These are phyloP conservation scores for Colletotrichum ledebouriae DNA, from an alignment of 2,329 filamentous ascomycete species.

Conservation along the genomic window DNA sequence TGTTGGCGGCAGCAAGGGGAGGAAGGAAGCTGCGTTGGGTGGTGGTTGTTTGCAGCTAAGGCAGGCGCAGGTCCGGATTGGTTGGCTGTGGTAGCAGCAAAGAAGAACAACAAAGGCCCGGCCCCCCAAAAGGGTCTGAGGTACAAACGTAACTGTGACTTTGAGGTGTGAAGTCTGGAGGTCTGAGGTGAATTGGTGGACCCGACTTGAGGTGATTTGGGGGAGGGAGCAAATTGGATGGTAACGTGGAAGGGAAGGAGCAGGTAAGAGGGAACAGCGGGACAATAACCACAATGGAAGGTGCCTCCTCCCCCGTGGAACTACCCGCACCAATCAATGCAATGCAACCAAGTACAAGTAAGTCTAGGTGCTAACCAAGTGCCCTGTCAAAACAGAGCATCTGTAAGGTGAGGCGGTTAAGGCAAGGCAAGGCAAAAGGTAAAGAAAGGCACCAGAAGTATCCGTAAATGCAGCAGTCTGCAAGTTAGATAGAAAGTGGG, in stretches of 20 bases:
- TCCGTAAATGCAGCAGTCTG: neutral
- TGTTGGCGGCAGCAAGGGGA: conserved; percentile 19
- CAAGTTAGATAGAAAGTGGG: neutral
- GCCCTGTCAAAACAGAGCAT: too few species aligned
- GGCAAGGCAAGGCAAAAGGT: too few species aligned
- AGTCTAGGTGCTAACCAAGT: neutral
- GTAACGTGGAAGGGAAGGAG: conserved; percentile 19
- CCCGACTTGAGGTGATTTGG: neutral
- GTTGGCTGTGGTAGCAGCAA: neutral
- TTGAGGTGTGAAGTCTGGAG: too few species aligned
- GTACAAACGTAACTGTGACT: too few species aligned
- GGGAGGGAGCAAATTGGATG: conserved; percentile 20
- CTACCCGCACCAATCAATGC: neutral
- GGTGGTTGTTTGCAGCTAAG: conserved; percentile 27
- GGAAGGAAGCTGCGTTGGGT: conserved; percentile 3
- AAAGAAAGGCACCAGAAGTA: too few species aligned
- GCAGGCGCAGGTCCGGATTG: neutral
- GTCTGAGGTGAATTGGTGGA: too few species aligned
- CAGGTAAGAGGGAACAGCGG: conserved; percentile 1
- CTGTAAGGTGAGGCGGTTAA: too few species aligned
- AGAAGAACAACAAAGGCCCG: conserved; percentile 1
- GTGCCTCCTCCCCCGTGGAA: conserved; percentile 1
- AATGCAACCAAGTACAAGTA: neutral
- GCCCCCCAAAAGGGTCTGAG: too few species aligned
- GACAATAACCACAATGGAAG: conserved; percentile 15